Conservation (phyloP, 352 stramenopile species). For the Thalassiosira sp. region DNA sequence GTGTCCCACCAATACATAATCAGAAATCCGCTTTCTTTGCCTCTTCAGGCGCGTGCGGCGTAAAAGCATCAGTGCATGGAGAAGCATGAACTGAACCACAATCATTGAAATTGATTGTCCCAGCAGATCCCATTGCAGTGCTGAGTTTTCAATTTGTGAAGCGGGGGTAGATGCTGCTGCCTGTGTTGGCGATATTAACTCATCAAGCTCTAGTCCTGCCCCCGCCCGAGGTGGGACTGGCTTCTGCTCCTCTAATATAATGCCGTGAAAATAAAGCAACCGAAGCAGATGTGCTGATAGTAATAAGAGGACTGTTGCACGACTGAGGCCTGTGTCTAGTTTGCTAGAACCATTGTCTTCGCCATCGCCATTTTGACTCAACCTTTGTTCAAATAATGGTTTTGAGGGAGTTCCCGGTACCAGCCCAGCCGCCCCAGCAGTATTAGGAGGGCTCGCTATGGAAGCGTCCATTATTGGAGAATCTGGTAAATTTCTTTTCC, state of each 20-base stretch:
- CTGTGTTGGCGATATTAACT: not conserved
- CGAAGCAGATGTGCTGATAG: constrained; percentile 46
- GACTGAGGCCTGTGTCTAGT: constrained; percentile 33
- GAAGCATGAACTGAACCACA: constrained; percentile 39
- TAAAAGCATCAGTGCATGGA: constrained; percentile 44
- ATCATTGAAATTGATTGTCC: constrained; percentile 55
- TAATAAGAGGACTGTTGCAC: constrained; percentile 41
- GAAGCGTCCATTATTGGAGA: not conserved
- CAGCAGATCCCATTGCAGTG: constrained; percentile 44
- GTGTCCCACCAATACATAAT: not conserved
- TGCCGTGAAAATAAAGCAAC: constrained; percentile 56
- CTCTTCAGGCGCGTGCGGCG: constrained; percentile 5
- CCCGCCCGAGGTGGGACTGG: not conserved
- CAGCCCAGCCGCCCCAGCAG: not conserved
- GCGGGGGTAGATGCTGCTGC: not conserved
- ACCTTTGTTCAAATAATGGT: not conserved
- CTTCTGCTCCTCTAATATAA: constrained; percentile 28
- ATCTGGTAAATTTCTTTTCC: constrained; percentile 29
- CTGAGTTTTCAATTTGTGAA: constrained; percentile 2
- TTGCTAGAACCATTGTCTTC: not conserved
- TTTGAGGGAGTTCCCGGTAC: constrained; percentile 30
- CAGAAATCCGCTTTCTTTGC: constrained; percentile 12
- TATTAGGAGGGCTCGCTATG: not conserved
- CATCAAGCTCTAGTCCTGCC: constrained; percentile 17
- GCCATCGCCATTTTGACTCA: not conserved